phyloP scores from a whole-genome alignment of 768 basidiomycete species.

The Gymnopilus dilepis region DNA sequence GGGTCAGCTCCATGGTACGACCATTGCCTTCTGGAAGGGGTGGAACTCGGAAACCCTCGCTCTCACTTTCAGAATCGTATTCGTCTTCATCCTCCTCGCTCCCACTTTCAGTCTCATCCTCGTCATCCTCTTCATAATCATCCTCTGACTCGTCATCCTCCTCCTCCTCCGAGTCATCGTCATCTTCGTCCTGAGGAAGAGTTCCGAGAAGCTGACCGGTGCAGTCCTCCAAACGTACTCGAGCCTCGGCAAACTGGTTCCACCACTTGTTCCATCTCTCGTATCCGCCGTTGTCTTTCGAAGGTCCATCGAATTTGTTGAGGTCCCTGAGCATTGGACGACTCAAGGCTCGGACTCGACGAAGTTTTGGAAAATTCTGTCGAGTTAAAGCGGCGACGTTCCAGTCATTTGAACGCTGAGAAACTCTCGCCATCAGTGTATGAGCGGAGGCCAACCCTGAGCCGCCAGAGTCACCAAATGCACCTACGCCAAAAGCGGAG shows the following conservation, averaged over 20 bases:
- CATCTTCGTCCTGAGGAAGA: constrained; percentile 43
- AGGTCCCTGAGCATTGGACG: constrained; percentile 59
- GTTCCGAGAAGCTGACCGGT: constrained; percentile 68
- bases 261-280: constrained; percentile 77
- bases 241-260: constrained; percentile 51
- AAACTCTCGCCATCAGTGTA: constrained; percentile 43
- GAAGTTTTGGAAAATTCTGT: constrained; percentile 63
- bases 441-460: neutral
- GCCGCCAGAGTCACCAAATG: constrained; percentile 39
- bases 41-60: constrained; percentile 35
- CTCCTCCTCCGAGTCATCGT: constrained; percentile 34
- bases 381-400: constrained; percentile 62
- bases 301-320: constrained; percentile 58
- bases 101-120: constrained; percentile 33
- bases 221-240: constrained; percentile 75
- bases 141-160: constrained; percentile 35
- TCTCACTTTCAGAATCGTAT: constrained; percentile 33
- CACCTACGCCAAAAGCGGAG: constrained; percentile 72
- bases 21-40: constrained; percentile 33
- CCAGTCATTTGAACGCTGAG: constrained; percentile 65
- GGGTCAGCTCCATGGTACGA: constrained; percentile 51
- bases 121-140: constrained; percentile 38
- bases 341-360: constrained; percentile 63
- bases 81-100: constrained; percentile 38
- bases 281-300: constrained; percentile 43